Evolutionary conservation across 495 filamentous ascomycete species (phyloP), one percentile per base, ranked within the genome.

Genomic region (Cercophora samala): DNA sequence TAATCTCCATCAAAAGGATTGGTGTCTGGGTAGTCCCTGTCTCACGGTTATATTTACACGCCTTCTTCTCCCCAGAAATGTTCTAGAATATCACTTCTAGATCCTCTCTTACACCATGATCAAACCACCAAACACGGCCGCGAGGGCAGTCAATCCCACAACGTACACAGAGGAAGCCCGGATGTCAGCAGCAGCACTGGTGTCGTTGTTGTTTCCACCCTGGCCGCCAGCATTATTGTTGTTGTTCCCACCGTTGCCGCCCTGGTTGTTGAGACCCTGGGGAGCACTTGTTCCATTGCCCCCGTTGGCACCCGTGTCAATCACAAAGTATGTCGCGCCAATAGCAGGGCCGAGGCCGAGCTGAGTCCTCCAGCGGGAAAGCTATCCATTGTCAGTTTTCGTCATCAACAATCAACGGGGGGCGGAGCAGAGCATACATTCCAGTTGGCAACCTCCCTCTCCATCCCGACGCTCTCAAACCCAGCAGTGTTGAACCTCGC

Each of bases 261-360:
- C 58, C 23, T 60, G 23, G 24, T 6, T 46, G 37, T 46, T 46
- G 37, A 46, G 37, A 13, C 37, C 37, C 15, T 46, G 37, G 37
- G 37, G 37, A 46, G 37, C 37, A 46, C 37, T 46, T 46, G 51
- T 53, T 9, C 68, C 68, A 62, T 67, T 65, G 6, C 65, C 69
- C 15, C 60, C 63, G 23, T 64, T 68, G 58, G 66, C 63, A 1
- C 51, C 26, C 0, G 72, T 73, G 46, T 73, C 69, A 29, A 73
- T 68, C 25, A 63, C 69, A 63, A 71, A 73, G 63, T 65, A 71
- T 13, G 72, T 73, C 3, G 71, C 72, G 19, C 72, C 72, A 51
- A 73, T 73, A n/a, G 72, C 72, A 19, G 72, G 72, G 11, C 72
- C 72, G 2, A 73, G 65, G 24, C 69, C 69, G 1, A 73, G 72